Conservation (phyloP, 1,284 basidiomycete genomes). For the Anthracocystis setariae region DNA sequence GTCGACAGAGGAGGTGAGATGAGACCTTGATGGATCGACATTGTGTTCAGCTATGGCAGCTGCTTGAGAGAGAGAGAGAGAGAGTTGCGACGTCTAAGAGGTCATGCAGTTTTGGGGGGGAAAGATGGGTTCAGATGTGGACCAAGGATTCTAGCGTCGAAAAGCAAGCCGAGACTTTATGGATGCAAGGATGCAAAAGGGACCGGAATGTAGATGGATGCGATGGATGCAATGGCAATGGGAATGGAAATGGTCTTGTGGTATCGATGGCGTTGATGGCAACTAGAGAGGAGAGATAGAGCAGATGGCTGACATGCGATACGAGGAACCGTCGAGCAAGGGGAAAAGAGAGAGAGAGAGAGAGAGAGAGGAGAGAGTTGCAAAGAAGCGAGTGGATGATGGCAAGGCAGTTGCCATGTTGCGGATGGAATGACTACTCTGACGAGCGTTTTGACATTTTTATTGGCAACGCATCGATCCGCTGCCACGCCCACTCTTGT, state of each 20-base stretch:
- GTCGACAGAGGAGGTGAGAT: constrained; percentile 40
- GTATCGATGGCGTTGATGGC: background rate
- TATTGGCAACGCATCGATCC: no score
- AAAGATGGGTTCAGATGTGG: no score
- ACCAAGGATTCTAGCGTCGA: no score
- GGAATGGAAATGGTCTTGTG: no score
- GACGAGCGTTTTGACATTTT: constrained; percentile 7
- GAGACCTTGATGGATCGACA: constrained; percentile 39
- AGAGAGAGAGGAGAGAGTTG: background rate
- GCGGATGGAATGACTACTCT: background rate
- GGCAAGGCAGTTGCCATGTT: background rate
- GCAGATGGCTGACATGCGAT: background rate
- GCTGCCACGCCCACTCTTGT: background rate
- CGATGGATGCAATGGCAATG: background rate
- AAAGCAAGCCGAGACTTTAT: no score
- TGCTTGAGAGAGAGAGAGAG: no score
- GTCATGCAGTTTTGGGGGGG: constrained; percentile 12
- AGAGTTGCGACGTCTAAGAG: constrained; percentile 9
- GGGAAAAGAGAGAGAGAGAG: background rate
- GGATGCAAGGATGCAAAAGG: no score
- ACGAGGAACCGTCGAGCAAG: background rate
- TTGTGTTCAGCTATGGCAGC: background rate
- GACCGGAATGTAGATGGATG: no score
- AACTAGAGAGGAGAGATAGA: background rate
- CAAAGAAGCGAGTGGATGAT: background rate